Conservation (phyloP, 768 basidiomycete genomes). For the Phlegmacium glaucopus region DNA sequence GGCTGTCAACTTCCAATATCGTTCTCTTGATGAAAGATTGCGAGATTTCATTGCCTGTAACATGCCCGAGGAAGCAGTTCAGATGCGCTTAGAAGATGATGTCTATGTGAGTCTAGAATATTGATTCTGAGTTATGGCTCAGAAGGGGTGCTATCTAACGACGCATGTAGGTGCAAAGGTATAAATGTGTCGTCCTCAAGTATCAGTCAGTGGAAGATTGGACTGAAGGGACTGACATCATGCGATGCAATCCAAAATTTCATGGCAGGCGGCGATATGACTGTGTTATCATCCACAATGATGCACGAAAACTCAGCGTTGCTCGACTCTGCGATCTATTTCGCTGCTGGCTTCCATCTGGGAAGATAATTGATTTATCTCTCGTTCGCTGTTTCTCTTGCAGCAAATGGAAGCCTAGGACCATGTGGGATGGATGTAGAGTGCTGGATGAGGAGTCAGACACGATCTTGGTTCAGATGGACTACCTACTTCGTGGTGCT, state of each 20-base stretch:
- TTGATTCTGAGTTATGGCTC: background rate
- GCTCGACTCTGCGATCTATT: slow-evolving; percentile 13
- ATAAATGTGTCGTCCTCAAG: slow-evolving; percentile 18
- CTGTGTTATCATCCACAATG: slow-evolving; percentile 16
- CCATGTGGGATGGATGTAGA: slow-evolving; percentile 14
- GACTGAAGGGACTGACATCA: slow-evolving; percentile 20
- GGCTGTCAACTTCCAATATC: slow-evolving; percentile 3
- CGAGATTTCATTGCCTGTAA: slow-evolving; percentile 9
- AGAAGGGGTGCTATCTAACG: background rate
- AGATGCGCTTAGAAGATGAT: slow-evolving; percentile 9
- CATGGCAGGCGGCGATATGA: slow-evolving; percentile 14
- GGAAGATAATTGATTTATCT: slow-evolving; percentile 17
- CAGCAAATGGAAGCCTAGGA: slow-evolving; percentile 15
- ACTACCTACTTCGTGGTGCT: slow-evolving; percentile 11
- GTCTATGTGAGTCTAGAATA: slow-evolving; percentile 10
- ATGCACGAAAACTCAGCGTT: slow-evolving; percentile 10
- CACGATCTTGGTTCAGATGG: slow-evolving; percentile 8
- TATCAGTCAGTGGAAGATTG: slow-evolving; percentile 25
- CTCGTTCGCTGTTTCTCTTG: slow-evolving; percentile 10
- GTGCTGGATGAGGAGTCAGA: slow-evolving; percentile 10
- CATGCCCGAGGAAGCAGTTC: slow-evolving; percentile 12
- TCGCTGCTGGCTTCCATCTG: slow-evolving; percentile 15
- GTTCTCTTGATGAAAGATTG: slow-evolving; percentile 7
- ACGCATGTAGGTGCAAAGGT: slow-evolving; percentile 15
- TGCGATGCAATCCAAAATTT: slow-evolving; percentile 24